A percentile compares a stretch with the other conserved stretches of the same genome.
phyloP scores from a whole-genome alignment of 148 eudicot species.

The Chenopodium formosanum region DNA sequence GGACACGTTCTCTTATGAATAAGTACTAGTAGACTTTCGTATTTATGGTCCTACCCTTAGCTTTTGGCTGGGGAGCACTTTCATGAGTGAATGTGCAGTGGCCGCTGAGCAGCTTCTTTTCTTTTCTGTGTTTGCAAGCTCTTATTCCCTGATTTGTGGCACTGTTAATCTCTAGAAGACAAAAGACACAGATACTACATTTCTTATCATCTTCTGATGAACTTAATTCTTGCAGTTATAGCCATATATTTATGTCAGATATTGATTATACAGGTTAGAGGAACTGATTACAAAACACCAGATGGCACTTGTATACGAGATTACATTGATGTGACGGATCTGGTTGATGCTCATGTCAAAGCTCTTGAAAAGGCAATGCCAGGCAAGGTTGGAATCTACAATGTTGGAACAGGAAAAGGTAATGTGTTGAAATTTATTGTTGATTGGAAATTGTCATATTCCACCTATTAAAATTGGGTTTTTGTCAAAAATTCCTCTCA shows the following conservation, averaged over 20 bases:
- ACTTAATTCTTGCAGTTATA: not conserved
- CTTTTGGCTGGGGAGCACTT: not conserved
- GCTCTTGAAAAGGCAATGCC: constrained; percentile 84
- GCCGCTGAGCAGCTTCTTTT: not conserved
- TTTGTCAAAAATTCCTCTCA: too few relatives aligned
- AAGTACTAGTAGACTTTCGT: not conserved
- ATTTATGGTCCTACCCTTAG: not conserved
- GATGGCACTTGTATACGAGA: constrained; percentile 92
- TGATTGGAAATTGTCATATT: not conserved
- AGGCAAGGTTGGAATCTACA: constrained; percentile 83
- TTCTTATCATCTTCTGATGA: not conserved
- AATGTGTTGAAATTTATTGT: not conserved
- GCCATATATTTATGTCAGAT: not conserved
- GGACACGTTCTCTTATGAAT: not conserved
- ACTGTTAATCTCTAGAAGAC: not conserved
- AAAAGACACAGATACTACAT: not conserved
- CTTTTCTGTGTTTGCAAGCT: not conserved
- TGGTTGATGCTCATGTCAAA: constrained; percentile 96
- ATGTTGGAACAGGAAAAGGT: constrained; percentile 98
- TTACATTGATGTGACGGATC: constrained; percentile 92
- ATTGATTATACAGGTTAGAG: constrained; percentile 55
- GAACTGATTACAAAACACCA: constrained; percentile 79
- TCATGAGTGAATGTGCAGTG: not conserved
- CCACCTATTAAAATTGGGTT: too few relatives aligned
- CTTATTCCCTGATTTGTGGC: not conserved